Percentiles rank a stretch among this genome's conserved stretches.
These are phyloP conservation scores for Miamiensis avidus DNA, from an alignment of 169 alveolate genomes.

Conservation along the genomic window DNA sequence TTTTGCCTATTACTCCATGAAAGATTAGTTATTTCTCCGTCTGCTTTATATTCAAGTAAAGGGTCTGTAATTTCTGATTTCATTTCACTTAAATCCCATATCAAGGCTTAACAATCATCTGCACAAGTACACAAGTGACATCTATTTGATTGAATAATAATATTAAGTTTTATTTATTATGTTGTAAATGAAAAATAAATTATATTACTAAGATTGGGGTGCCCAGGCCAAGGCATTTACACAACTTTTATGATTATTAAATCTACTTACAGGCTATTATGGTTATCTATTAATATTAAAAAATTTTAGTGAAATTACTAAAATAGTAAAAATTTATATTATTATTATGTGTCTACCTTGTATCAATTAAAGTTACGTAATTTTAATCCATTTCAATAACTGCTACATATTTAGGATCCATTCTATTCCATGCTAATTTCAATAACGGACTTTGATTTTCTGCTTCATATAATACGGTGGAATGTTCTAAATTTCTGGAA, in stretches of 20 bases:
- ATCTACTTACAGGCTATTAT: slow-evolving; percentile 67
- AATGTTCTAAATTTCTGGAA: slow-evolving; percentile 66
- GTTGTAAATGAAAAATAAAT: background rate
- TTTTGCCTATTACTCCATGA: slow-evolving; percentile 68
- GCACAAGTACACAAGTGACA: slow-evolving; percentile 83
- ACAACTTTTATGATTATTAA: slow-evolving; percentile 72
- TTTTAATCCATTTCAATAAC: slow-evolving; percentile 75
- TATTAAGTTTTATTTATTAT: background rate
- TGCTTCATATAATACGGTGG: slow-evolving; percentile 83
- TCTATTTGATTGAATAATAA: background rate
- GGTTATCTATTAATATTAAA: slow-evolving; percentile 38
- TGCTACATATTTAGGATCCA: slow-evolving; percentile 76
- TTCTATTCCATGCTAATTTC: slow-evolving; percentile 81
- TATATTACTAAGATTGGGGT: slow-evolving; percentile 66
- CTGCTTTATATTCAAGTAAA: slow-evolving; percentile 75
- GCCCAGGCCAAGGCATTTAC: slow-evolving; percentile 87
- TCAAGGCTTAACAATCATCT: slow-evolving; percentile 83
- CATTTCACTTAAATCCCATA: slow-evolving; percentile 75
- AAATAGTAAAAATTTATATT: background rate
- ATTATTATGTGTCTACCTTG: slow-evolving; percentile 48
- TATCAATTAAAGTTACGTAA: slow-evolving; percentile 76
- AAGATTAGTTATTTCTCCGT: slow-evolving; percentile 75
- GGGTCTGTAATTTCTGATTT: slow-evolving; percentile 59
- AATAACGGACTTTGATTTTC: slow-evolving; percentile 66
- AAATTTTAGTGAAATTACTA: background rate